Evolutionary conservation across 148 eudicot genomes (phyloP).

Genomic region (Beta vulgaris): DNA sequence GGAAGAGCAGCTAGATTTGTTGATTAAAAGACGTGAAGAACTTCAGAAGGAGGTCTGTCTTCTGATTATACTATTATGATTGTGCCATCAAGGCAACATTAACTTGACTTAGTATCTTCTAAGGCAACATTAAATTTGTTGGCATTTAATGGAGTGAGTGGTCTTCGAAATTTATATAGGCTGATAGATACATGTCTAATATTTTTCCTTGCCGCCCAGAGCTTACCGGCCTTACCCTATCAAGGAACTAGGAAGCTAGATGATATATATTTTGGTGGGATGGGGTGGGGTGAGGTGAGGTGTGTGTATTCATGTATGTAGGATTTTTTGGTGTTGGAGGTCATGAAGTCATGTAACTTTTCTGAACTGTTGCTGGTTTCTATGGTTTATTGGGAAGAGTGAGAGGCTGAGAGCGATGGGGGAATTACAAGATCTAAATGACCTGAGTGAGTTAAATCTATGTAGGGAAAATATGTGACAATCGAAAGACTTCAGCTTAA

Average conservation of each 20-base stretch:
- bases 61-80: conserved; percentile 5
- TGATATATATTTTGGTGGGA: not conserved
- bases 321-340: not conserved
- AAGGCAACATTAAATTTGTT: not conserved
- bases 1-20: conserved; percentile 47
- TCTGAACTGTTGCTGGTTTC: not conserved
- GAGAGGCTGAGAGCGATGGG: not conserved
- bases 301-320: not conserved
- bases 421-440: not conserved
- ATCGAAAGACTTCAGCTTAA: not conserved
- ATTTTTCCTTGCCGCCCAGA: not conserved
- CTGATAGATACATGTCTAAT: not conserved
- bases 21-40: conserved; percentile 53
- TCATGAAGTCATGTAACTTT: not conserved
- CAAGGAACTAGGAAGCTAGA: not conserved
- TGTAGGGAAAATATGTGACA: not conserved
- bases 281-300: not conserved
- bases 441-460: not conserved
- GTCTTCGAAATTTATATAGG: not conserved
- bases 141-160: not conserved
- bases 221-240: too few species aligned
- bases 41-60: conserved; percentile 67
- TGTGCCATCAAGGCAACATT: not conserved
- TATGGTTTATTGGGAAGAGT: not conserved
- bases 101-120: not conserved